Evolutionary conservation across 768 basidiomycete genomes (phyloP).

Genomic region (Tylopilus sp.): DNA sequence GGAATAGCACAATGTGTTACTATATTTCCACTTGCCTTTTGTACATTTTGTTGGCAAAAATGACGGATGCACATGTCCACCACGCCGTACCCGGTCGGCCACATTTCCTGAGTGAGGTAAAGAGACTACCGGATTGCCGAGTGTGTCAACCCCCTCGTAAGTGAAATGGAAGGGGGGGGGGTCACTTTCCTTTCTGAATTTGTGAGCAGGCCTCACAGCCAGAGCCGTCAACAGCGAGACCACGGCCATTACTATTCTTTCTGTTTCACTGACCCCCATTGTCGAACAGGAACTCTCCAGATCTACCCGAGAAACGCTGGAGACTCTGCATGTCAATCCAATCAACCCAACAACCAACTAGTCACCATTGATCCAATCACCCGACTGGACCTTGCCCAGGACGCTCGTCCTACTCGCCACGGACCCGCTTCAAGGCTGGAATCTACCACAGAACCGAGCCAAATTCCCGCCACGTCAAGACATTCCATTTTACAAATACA

Average conservation of each 20-base stretch:
- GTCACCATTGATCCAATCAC: slow-evolving; percentile 70
- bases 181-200: slow-evolving; percentile 24
- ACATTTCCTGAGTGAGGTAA: not conserved
- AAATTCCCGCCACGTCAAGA: slow-evolving; percentile 26
- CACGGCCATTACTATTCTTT: slow-evolving; percentile 16
- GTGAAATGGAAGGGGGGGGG: slow-evolving; percentile 25
- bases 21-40: not conserved
- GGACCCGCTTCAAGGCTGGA: slow-evolving; percentile 47
- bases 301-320: slow-evolving; percentile 23
- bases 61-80: not conserved
- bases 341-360: slow-evolving; percentile 20
- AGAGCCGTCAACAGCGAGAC: slow-evolving; percentile 24
- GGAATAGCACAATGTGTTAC: slow-evolving; percentile 15
- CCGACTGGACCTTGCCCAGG: slow-evolving; percentile 54
- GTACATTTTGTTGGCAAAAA: not conserved
- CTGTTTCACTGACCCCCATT: slow-evolving; percentile 20
- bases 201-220: slow-evolving; percentile 23
- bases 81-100: not conserved
- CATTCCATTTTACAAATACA: slow-evolving; percentile 25
- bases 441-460: slow-evolving; percentile 33
- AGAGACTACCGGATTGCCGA: not conserved
- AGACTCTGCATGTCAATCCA: slow-evolving; percentile 26
- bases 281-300: slow-evolving; percentile 13
- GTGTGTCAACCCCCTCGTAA: slow-evolving; percentile 12
- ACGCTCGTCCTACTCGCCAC: slow-evolving; percentile 42